Conservation (phyloP, 805 yeast genomes). For the Huiozyma sinensis region DNA sequence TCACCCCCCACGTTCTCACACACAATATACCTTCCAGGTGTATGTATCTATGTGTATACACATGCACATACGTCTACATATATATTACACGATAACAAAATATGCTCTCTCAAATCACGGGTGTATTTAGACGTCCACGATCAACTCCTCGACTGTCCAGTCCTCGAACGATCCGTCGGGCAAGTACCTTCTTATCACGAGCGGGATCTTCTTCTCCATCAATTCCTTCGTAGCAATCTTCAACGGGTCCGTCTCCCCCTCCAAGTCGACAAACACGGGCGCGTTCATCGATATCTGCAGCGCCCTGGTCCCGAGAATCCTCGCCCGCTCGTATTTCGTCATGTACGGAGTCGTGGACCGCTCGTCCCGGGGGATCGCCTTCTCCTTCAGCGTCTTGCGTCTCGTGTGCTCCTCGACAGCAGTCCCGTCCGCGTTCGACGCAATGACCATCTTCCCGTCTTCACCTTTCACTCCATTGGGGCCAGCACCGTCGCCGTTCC, state of each 20-base stretch:
- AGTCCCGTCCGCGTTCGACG: conserved; percentile 57
- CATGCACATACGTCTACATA: no score
- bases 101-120: neutral
- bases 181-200: conserved; percentile 87
- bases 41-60: no score
- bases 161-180: conserved; percentile 97
- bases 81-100: neutral
- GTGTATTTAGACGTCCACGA: conserved; percentile 54
- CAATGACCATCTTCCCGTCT: conserved; percentile 64
- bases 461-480: conserved; percentile 29
- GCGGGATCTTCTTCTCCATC: conserved; percentile 87
- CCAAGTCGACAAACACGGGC: conserved; percentile 93
- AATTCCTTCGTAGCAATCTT: conserved; percentile 97
- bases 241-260: conserved; percentile 97
- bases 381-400: conserved; percentile 59
- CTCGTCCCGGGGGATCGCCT: conserved; percentile 80
- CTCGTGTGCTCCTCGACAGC: conserved; percentile 39
- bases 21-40: neutral
- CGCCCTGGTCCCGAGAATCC: conserved; percentile 96
- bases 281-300: conserved; percentile 97
- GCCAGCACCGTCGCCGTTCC: neutral
- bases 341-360: conserved; percentile 96
- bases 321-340: conserved; percentile 97
- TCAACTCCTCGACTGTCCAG: conserved; percentile 97
- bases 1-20: neutral